These are phyloP conservation scores for Aspergillus sp. DNA, from an alignment of 2,329 filamentous ascomycete genomes.

Conservation along the genomic window DNA sequence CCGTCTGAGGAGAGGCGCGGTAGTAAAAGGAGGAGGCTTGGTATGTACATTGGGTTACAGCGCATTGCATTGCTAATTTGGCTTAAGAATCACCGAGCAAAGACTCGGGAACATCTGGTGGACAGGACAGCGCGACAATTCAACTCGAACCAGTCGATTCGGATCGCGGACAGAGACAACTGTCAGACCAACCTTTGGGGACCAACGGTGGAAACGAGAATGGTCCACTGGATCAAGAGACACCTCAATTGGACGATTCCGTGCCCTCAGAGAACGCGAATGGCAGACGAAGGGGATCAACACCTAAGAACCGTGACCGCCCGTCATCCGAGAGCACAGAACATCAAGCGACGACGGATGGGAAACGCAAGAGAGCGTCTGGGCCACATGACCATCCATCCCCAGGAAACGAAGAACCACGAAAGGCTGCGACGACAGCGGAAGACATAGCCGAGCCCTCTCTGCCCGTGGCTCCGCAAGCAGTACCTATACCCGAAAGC, in stretches of 20 bases:
- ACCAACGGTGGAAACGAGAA: background rate
- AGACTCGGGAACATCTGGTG: slow-evolving; percentile 4
- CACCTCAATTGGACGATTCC: background rate
- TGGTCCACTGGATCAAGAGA: background rate
- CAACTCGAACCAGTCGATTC: background rate
- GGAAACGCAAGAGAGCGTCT: background rate
- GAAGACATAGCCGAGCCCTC: no score
- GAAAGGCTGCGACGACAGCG: no score
- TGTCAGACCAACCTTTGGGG: background rate
- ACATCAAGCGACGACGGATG: background rate
- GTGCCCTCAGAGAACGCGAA: background rate
- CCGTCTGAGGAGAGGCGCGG: slow-evolving; percentile 16
- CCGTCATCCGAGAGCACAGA: background rate
- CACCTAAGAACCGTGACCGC: background rate
- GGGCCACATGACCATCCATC: background rate
- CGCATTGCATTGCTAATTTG: slow-evolving; percentile 5
- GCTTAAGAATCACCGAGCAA: slow-evolving; percentile 8
- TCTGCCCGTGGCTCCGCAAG: no score
- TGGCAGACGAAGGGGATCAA: background rate
- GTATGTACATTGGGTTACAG: slow-evolving; percentile 13
- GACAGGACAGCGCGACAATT: background rate
- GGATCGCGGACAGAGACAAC: slow-evolving; percentile 1
- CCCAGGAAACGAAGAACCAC: background rate
- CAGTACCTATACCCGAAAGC: background rate
- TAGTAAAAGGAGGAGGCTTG: slow-evolving; percentile 25